Evolutionary conservation across 306 rosid species (phyloP).

Genomic region (Begonia peltatifolia): DNA sequence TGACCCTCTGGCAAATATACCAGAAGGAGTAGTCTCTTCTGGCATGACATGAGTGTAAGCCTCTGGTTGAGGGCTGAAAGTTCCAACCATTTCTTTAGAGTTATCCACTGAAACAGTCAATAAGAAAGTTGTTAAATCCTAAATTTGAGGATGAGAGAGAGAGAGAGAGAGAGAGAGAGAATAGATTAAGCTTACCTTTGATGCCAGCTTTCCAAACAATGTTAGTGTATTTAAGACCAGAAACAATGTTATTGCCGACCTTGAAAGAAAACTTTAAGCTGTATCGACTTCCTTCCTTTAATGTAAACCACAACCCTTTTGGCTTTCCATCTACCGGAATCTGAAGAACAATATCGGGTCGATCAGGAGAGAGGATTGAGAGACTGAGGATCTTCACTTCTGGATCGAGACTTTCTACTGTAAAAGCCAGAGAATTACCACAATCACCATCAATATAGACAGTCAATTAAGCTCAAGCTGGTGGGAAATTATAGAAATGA

Average conservation of each 20-base stretch:
- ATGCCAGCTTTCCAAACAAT: conserved; percentile 40
- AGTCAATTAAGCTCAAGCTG: no score
- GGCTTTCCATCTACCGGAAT: conserved; percentile 38
- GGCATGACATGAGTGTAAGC: conserved; percentile 36
- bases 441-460: no score
- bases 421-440: neutral
- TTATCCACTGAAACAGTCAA: conserved; percentile 21
- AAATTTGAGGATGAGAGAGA: neutral
- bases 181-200: conserved; percentile 17
- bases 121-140: neutral
- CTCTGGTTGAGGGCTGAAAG: conserved; percentile 44
- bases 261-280: conserved; percentile 28
- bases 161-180: neutral
- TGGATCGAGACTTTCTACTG: conserved; percentile 32
- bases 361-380: conserved; percentile 26
- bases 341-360: conserved; percentile 35
- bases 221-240: conserved; percentile 46
- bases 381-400: conserved; percentile 34
- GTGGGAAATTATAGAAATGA: no score
- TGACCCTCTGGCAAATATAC: conserved; percentile 39
- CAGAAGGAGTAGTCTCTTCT: conserved; percentile 36
- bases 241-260: conserved; percentile 33
- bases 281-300: conserved; percentile 36
- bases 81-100: conserved; percentile 41
- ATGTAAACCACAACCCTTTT: conserved; percentile 32